A percentile compares a stretch with the other conserved stretches of the same genome.
These are phyloP conservation scores for Helicocarpus griseus DNA, from an alignment of 2,329 filamentous ascomycete genomes.

Conservation along the genomic window DNA sequence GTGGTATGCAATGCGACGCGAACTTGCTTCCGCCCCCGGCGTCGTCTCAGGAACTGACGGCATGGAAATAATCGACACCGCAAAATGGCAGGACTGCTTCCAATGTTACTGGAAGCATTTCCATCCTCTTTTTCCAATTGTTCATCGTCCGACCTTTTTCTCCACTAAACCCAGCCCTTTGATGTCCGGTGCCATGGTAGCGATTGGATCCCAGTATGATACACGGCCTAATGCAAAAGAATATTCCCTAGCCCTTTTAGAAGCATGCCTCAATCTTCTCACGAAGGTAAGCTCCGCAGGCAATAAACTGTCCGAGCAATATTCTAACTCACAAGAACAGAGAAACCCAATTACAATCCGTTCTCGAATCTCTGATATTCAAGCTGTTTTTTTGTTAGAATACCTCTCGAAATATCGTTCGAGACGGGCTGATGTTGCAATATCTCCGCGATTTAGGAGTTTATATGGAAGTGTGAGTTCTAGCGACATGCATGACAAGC, in stretches of 20 bases:
- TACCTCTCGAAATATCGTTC: constrained; percentile 25
- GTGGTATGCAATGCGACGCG: constrained; percentile 28
- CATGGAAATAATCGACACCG: constrained; percentile 27
- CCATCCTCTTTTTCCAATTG: constrained; percentile 26
- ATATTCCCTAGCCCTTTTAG: constrained; percentile 25
- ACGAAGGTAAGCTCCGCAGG: constrained; percentile 13
- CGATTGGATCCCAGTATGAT: constrained; percentile 28
- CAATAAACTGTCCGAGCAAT: neutral
- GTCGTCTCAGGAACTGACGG: constrained; percentile 22
- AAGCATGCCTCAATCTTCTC: constrained; percentile 24
- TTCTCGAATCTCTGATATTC: constrained; percentile 25
- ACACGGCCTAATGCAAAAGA: constrained; percentile 23
- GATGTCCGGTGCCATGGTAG: constrained; percentile 25
- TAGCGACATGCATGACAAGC: neutral
- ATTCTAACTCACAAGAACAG: constrained; percentile 9
- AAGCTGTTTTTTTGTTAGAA: constrained; percentile 27
- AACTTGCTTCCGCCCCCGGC: constrained; percentile 25
- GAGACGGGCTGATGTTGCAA: constrained; percentile 22
- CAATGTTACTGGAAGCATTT: constrained; percentile 28
- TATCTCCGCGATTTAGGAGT: constrained; percentile 24
- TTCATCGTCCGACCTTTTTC: constrained; percentile 25
- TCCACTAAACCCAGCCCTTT: constrained; percentile 23
- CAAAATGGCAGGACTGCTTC: constrained; percentile 26
- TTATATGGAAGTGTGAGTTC: constrained; percentile 25
- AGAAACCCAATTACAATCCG: constrained; percentile 23